phyloP scores from a whole-genome alignment of 2,329 filamentous ascomycete genomes.

The Cordyceps militaris region DNA sequence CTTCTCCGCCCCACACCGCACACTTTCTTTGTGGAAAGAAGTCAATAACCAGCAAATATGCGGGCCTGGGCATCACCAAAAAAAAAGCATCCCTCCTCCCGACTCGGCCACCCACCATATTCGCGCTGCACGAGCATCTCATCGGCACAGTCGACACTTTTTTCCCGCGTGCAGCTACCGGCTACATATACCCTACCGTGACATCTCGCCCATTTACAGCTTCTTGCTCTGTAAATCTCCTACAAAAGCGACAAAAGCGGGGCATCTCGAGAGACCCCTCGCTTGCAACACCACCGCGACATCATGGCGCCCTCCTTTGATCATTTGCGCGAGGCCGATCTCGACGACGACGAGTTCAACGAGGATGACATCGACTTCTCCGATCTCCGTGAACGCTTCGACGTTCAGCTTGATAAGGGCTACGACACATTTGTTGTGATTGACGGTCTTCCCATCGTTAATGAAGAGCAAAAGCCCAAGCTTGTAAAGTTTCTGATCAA shows the following conservation, averaged over 20 bases:
- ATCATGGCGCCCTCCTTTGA: slow-evolving; percentile 89
- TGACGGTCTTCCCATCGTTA: slow-evolving; percentile 86
- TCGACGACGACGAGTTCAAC: slow-evolving; percentile 78
- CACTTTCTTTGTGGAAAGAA: slow-evolving; percentile 32
- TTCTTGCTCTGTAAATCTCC: neutral
- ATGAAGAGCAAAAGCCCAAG: slow-evolving; percentile 85
- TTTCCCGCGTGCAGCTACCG: neutral
- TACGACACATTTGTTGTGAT: slow-evolving; percentile 95
- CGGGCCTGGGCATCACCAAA: slow-evolving; percentile 12
- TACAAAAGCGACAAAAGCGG: slow-evolving; percentile 23
- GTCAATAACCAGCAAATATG: slow-evolving; percentile 34
- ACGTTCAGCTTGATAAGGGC: slow-evolving; percentile 91
- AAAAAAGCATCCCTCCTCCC: slow-evolving; percentile 16
- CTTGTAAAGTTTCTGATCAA: slow-evolving; percentile 93
- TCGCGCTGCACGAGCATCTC: slow-evolving; percentile 10
- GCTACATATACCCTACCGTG: neutral
- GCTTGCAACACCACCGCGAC: slow-evolving; percentile 28
- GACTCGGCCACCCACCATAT: slow-evolving; percentile 20
- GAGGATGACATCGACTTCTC: slow-evolving; percentile 93
- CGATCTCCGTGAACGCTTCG: slow-evolving; percentile 88
- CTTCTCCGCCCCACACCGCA: slow-evolving; percentile 30
- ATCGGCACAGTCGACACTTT: slow-evolving; percentile 8
- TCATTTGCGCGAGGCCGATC: slow-evolving; percentile 83
- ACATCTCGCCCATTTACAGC: neutral
- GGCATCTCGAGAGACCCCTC: slow-evolving; percentile 31